A percentile compares a stretch with the other conserved stretches of the same genome.
Conservation (phyloP, 768 basidiomycete genomes). For the Lactifluus subvellereus region DNA sequence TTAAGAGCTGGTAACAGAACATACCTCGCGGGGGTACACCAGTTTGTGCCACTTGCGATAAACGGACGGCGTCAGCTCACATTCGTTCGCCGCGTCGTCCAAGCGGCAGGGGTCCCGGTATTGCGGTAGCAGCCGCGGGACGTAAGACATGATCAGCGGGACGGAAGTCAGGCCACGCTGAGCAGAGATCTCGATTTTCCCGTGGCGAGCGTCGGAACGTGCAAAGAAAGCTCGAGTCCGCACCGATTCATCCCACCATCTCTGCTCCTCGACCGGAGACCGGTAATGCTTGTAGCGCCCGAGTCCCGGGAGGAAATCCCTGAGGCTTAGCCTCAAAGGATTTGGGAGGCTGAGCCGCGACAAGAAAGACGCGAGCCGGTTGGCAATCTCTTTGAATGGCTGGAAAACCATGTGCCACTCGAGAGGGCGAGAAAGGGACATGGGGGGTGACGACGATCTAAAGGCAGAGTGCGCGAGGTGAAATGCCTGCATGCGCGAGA, state of each 20-base stretch:
- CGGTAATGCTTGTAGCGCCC: conserved; percentile 22
- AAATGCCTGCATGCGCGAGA: conserved; percentile 1
- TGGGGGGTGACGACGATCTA: not conserved
- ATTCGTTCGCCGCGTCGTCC: conserved; percentile 26
- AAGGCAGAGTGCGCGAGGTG: conserved; percentile 1
- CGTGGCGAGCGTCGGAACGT: conserved; percentile 20
- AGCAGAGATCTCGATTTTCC: not conserved
- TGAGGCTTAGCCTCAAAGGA: conserved; percentile 2
- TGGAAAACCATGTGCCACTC: conserved; percentile 13
- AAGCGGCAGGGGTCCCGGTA: conserved; percentile 30
- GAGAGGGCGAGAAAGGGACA: not conserved
- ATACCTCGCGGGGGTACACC: conserved; percentile 39
- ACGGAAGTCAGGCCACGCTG: not conserved
- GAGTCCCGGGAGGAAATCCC: conserved; percentile 11
- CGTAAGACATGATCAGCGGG: conserved; percentile 32
- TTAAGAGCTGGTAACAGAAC: not conserved
- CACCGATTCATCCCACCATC: conserved; percentile 31
- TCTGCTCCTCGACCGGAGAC: conserved; percentile 28
- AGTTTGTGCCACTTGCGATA: conserved; percentile 46
- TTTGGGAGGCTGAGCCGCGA: conserved; percentile 2
- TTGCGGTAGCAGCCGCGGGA: conserved; percentile 36
- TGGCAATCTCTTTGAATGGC: conserved; percentile 12
- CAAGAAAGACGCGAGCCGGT: conserved; percentile 4
- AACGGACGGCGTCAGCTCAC: conserved; percentile 31
- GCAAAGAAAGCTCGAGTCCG: conserved; percentile 28